phyloP scores from a whole-genome alignment of 2,329 filamentous ascomycete genomes.

The Alternaria sp. region DNA sequence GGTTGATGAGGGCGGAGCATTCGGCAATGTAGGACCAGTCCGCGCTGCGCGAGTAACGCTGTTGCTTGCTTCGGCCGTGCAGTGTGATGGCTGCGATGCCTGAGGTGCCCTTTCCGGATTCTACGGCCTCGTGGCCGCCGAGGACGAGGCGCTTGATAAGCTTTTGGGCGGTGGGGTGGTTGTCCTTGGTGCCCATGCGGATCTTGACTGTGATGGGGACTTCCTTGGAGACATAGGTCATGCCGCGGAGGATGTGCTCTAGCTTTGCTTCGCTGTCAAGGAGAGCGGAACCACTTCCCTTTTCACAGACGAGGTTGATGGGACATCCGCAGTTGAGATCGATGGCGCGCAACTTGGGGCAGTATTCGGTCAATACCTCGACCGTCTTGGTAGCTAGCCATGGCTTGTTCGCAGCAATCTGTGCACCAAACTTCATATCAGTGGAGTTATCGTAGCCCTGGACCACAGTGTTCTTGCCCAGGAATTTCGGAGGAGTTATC shows the following conservation, averaged over 20 bases:
- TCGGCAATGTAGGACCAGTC: conserved; percentile 96
- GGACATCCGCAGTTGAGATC: conserved; percentile 98
- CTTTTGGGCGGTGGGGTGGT: conserved; percentile 79
- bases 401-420: conserved; percentile 91
- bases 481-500: conserved; percentile 74
- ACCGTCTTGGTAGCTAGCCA: conserved; percentile 91
- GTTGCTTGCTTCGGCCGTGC: conserved; percentile 91
- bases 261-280: conserved; percentile 89
- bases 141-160: conserved; percentile 84
- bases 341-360: conserved; percentile 86
- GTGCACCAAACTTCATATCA: conserved; percentile 89
- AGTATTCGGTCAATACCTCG: conserved; percentile 77
- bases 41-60: conserved; percentile 90
- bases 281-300: conserved; percentile 88
- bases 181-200: conserved; percentile 86
- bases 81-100: conserved; percentile 96
- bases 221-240: conserved; percentile 92
- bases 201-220: conserved; percentile 96
- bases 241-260: conserved; percentile 93
- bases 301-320: conserved; percentile 90
- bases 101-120: conserved; percentile 66
- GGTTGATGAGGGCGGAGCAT: conserved; percentile 83
- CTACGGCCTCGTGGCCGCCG: conserved; percentile 76
- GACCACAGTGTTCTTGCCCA: conserved; percentile 66
- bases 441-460: conserved; percentile 81